Evolutionary conservation across 495 filamentous ascomycete genomes (phyloP).

Genomic region (Penicillium samsonianum): DNA sequence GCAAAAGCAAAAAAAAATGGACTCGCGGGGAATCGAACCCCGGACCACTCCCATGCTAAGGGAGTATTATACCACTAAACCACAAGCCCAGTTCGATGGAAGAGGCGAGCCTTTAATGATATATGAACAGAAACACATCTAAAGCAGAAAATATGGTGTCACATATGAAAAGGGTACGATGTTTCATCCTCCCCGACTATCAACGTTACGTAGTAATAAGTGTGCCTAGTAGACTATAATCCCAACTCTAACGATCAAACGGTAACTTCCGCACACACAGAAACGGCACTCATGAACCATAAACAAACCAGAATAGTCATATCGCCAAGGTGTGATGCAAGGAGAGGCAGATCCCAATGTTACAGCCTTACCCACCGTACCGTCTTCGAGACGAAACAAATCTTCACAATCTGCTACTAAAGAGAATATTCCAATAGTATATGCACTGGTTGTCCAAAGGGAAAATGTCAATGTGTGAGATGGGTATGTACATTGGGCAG

Average conservation of each 20-base stretch:
- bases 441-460: not conserved
- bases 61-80: slow-evolving; percentile 50
- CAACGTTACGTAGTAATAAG: not conserved
- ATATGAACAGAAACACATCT: not conserved
- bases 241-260: not conserved
- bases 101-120: fast-evolving
- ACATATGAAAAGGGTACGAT: no score
- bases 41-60: slow-evolving; percentile 57
- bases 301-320: not conserved
- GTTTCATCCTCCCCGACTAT: no score
- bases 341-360: not conserved
- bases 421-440: no score
- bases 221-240: not conserved
- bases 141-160: no score
- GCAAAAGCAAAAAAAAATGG: slow-evolving; percentile 39
- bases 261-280: no score
- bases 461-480: not conserved
- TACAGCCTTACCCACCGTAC: not conserved
- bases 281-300: not conserved
- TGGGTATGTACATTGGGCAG: not conserved
- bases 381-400: not conserved
- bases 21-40: slow-evolving; percentile 60
- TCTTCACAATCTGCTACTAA: no score
- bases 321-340: not conserved
- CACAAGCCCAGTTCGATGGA: slow-evolving; percentile 37